A percentile compares a stretch with the other conserved stretches of the same genome.
phyloP scores from a whole-genome alignment of 805 yeast genomes.

The Starmerella cellae region DNA sequence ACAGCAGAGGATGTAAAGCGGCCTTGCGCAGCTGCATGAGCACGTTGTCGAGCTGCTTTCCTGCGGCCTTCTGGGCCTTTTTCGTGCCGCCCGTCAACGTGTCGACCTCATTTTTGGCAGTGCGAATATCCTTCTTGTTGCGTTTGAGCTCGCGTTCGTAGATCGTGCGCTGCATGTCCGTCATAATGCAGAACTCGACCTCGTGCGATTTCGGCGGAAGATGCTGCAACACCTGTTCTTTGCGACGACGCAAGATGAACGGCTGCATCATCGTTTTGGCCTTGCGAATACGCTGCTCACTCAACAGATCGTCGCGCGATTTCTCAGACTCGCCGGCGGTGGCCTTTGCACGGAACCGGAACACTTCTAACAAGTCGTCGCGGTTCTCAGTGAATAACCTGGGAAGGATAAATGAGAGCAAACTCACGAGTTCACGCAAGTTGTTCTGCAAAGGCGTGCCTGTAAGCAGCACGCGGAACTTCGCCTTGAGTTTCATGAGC shows the following conservation, averaged over 20 bases:
- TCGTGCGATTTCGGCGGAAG: conserved; percentile 63
- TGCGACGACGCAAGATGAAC: conserved; percentile 80
- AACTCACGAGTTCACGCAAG: conserved; percentile 74
- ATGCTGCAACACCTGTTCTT: conserved; percentile 81
- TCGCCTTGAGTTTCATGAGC: conserved; percentile 69
- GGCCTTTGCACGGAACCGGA: conserved; percentile 76
- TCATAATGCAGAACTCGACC: conserved; percentile 53
- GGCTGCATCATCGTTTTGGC: conserved; percentile 99
- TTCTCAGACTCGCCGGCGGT: conserved; percentile 28
- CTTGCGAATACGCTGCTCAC: conserved; percentile 80
- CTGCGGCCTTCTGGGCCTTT: conserved; percentile 28
- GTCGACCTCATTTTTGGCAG: conserved; percentile 24
- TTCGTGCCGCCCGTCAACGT: conserved; percentile 10
- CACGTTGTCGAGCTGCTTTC: conserved; percentile 44
- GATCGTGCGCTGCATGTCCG: conserved; percentile 39
- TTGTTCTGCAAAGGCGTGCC: conserved; percentile 97
- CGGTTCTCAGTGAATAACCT: conserved; percentile 62
- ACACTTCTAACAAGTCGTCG: conserved; percentile 68
- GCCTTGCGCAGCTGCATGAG: conserved; percentile 87
- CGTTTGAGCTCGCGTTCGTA: conserved; percentile 46
- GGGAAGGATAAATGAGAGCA: conserved; percentile 85
- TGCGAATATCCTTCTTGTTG: conserved; percentile 15
- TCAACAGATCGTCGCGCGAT: conserved; percentile 37
- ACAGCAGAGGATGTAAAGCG: conserved; percentile 79
- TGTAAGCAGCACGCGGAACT: conserved; percentile 75